Conservation (phyloP, 306 rosid genomes). For the Delonix regia region DNA sequence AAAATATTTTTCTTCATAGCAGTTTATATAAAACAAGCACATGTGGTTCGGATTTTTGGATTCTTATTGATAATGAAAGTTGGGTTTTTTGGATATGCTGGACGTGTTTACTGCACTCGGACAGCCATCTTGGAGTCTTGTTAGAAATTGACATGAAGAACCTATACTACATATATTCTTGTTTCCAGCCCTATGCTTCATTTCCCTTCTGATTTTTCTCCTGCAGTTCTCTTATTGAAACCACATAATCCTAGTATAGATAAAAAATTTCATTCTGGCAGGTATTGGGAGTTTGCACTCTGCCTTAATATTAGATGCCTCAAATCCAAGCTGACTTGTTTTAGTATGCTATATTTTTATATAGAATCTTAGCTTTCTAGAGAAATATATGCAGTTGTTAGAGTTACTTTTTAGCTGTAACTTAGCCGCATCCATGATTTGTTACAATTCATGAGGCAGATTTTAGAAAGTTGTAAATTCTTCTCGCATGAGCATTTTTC, state of each 20-base stretch:
- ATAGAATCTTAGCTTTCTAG: not conserved
- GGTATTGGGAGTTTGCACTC: not conserved
- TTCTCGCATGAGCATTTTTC: conserved; percentile 16
- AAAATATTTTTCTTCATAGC: no score
- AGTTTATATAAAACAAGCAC: no score
- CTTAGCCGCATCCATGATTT: not conserved
- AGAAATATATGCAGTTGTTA: not conserved
- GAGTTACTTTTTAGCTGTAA: not conserved
- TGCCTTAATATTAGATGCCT: not conserved
- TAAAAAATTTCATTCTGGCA: not conserved
- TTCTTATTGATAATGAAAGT: no score
- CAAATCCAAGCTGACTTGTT: not conserved
- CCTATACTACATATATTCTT: not conserved
- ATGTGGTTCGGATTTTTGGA: no score
- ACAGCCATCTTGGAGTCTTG: not conserved
- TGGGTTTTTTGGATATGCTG: no score
- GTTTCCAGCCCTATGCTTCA: not conserved
- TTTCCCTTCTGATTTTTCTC: not conserved
- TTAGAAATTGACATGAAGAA: not conserved
- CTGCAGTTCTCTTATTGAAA: no score
- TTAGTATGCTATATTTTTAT: not conserved
- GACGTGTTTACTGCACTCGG: not conserved
- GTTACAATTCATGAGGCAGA: not conserved
- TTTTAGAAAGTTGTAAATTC: not conserved
- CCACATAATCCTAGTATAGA: not conserved